A percentile compares a stretch with the other conserved stretches of the same genome.
Conservation (phyloP, 1,284 basidiomycete genomes). For the Takashimella tepidaria region DNA sequence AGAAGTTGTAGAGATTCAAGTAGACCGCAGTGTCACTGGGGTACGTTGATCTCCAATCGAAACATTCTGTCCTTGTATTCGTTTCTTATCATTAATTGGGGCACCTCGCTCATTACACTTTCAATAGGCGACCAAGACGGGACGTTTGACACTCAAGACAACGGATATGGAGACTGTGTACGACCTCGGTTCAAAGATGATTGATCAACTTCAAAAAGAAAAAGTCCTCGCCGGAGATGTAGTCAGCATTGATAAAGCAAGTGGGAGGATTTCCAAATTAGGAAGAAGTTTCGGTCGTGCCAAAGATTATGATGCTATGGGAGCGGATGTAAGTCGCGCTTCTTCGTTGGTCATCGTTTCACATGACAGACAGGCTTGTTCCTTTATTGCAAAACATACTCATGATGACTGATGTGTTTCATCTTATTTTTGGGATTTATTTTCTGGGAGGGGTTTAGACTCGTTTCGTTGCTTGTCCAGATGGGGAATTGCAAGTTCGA, state of each 20-base stretch:
- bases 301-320: slow-evolving; percentile 98
- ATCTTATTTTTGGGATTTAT: background rate
- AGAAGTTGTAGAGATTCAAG: slow-evolving; percentile 97
- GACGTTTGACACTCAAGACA: slow-evolving; percentile 95
- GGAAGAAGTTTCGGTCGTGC: slow-evolving; percentile 93
- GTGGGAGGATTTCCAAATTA: slow-evolving; percentile 94
- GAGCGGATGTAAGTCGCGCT: slow-evolving; percentile 89
- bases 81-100: background rate
- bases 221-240: slow-evolving; percentile 96
- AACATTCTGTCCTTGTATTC: too few species aligned
- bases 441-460: slow-evolving; percentile 55
- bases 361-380: too few species aligned
- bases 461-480: slow-evolving; percentile 95
- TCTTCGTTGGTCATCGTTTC: too few species aligned
- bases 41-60: slow-evolving; percentile 54
- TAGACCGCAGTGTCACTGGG: slow-evolving; percentile 93
- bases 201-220: slow-evolving; percentile 92
- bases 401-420: background rate
- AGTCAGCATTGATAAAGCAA: slow-evolving; percentile 93
- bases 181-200: slow-evolving; percentile 98
- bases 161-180: slow-evolving; percentile 99
- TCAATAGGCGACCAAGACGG: slow-evolving; percentile 95
- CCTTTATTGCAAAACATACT: too few species aligned
- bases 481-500: slow-evolving; percentile 94
- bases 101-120: background rate